Conservation (phyloP, 139 green algal species). For the Asterochloris erici region DNA sequence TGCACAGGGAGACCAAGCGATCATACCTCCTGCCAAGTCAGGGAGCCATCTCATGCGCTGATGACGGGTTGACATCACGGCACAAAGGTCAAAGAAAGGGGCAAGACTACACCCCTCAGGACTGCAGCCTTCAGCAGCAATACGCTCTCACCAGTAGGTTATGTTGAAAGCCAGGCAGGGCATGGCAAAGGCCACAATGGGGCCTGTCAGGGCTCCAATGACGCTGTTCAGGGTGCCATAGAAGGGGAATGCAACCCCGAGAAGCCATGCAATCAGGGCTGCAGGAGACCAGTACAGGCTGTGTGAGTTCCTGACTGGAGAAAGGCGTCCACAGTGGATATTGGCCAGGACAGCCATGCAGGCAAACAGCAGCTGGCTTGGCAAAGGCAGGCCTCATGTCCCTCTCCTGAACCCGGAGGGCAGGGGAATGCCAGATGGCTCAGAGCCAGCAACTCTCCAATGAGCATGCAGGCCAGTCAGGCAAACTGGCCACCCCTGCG, state of each 20-base stretch:
- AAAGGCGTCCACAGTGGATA: not conserved
- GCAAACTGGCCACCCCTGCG: not conserved
- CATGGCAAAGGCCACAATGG: slow-evolving; percentile 9
- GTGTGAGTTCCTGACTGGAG: not conserved
- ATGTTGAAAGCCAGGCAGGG: slow-evolving; percentile 10
- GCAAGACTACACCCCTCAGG: too few species aligned
- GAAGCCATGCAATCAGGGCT: slow-evolving; percentile 1
- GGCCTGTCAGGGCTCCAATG: slow-evolving; percentile 4
- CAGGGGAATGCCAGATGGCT: too few species aligned
- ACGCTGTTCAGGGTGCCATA: slow-evolving; percentile 10
- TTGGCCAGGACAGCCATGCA: not conserved
- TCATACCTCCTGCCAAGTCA: too few species aligned
- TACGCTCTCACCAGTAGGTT: not conserved
- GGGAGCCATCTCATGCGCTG: too few species aligned
- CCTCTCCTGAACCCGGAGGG: too few species aligned
- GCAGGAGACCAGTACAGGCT: not conserved
- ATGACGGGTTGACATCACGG: too few species aligned
- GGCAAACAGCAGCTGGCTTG: not conserved
- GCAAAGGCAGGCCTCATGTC: too few species aligned
- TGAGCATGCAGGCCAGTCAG: not conserved
- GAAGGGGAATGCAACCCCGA: not conserved
- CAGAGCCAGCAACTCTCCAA: not conserved
- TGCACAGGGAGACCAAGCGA: too few species aligned
- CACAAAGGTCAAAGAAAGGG: too few species aligned
- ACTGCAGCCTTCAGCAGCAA: too few species aligned